These are phyloP conservation scores for Rosa rugosa DNA, from an alignment of 306 rosid genomes.

Conservation along the genomic window DNA sequence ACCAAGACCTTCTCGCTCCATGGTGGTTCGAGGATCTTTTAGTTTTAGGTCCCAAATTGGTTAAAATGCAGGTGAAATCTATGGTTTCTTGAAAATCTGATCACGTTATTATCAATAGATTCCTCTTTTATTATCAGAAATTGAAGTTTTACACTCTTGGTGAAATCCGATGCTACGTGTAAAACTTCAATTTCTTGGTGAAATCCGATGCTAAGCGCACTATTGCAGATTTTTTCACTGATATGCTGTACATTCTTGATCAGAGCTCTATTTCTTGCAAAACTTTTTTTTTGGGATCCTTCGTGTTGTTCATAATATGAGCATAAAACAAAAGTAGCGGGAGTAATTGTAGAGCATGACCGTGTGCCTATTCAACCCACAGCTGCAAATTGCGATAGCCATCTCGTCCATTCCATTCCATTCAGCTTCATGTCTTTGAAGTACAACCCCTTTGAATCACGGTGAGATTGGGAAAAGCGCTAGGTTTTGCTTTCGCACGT, in stretches of 20 bases:
- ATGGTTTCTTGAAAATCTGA: conserved; percentile 63
- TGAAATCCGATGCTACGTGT: conserved; percentile 7
- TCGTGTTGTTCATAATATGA: conserved; percentile 52
- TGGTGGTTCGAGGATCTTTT: conserved; percentile 97
- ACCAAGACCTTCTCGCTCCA: conserved; percentile 33
- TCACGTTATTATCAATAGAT: conserved; percentile 57
- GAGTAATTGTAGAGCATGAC: conserved; percentile 75
- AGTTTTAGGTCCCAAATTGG: conserved; percentile 50
- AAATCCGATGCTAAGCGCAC: conserved; percentile 35
- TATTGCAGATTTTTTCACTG: conserved; percentile 59
- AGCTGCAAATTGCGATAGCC: no score
- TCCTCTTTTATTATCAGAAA: conserved; percentile 77
- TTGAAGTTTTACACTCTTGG: conserved; percentile 39
- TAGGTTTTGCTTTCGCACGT: no score
- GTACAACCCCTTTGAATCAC: no score
- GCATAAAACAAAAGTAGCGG: conserved; percentile 51
- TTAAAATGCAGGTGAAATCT: conserved; percentile 52
- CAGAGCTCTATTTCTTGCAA: conserved; percentile 56
- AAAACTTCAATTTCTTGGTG: no score
- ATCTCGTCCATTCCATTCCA: no score
- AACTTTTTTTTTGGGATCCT: conserved; percentile 65
- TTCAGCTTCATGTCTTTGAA: no score
- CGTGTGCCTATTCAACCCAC: no score
- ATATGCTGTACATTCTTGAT: conserved; percentile 54
- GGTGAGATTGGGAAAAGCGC: no score